Conservation (phyloP, 78 protist genomes). For the Paratrimastix pyriformis region DNA sequence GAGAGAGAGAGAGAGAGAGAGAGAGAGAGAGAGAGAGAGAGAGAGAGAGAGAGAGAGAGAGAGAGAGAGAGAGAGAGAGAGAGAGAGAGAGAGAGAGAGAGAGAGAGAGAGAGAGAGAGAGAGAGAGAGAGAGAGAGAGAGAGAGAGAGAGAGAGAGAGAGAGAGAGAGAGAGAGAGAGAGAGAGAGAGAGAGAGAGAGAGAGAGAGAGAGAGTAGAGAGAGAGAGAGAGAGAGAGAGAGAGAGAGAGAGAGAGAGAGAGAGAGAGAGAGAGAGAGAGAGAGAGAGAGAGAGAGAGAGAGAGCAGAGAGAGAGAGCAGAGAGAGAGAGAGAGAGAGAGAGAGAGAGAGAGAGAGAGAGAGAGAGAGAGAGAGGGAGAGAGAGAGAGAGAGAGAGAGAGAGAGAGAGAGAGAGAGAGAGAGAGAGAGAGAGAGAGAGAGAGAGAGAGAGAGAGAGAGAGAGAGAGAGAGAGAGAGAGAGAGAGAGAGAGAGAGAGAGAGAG, state of each 20-base stretch:
- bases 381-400: constrained; percentile 13
- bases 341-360: not conserved
- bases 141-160: not conserved
- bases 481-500: not conserved
- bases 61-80: too few relatives aligned
- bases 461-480: not conserved
- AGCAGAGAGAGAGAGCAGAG: too few relatives aligned
- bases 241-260: too few relatives aligned
- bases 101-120: too few relatives aligned
- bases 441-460: not conserved
- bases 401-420: constrained; percentile 13
- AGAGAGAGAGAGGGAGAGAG: not conserved
- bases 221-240: too few relatives aligned
- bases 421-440: constrained; percentile 7
- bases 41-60: too few relatives aligned
- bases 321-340: constrained; percentile 2
- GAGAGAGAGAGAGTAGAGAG: not conserved
- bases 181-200: not conserved
- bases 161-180: not conserved
- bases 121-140: too few relatives aligned
- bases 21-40: too few relatives aligned
- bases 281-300: not conserved
- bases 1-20: too few relatives aligned
- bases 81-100: too few relatives aligned
- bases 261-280: constrained; percentile 1